Base-by-base conservation (phyloP, 2,329 filamentous ascomycete species). In the Botrytis squamosa region DNA sequence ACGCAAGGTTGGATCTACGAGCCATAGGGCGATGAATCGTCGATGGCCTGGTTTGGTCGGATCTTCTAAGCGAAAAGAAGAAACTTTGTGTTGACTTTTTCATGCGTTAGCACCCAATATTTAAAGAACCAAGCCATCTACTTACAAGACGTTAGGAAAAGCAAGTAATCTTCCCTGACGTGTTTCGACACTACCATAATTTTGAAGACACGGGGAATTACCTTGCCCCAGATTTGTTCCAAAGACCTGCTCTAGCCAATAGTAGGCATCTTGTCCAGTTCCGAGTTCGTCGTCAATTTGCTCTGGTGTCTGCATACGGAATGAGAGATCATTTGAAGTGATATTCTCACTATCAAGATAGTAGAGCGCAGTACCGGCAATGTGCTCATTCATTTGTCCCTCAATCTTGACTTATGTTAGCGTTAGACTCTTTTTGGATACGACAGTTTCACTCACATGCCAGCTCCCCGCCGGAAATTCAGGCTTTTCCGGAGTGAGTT, bases 401-500 rank as follows among this genome's bases (percentile, higher is more conserved):
- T 71, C 69, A 8, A 64, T 57, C 59, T 62, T 71, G 5, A 60
- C 14, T 33, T 18, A 29, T 40, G 8, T 62, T 42, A 73, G 29
- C 33, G 66, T 20, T 20, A 46, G 9, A 36, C 5, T 38, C 4
- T 5, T 62, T 40, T 52, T 14, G 5, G 7, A 18, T 63, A 20
- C n/a, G 1, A 38, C 18, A 6, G 4, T 38, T n/a, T n/a, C 6
- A 52, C 33, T 64, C 63, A 86, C 81, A 74, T 88, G 86, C 86
- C 86, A 88, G 4, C 79, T 78, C 1, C 85, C 85, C 5, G 82
- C 83, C 0, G 82, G 77, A 75, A 87, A 90, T 0, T 78, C 78
- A 0, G 88, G 86, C 46, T 88, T 85, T 16, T 87, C 85, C 0
- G 88, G 88, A 0, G 85, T 88, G 2, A 91, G 83, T 60, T 90